Conservation (phyloP, 768 basidiomycete species). For the Lentinula lateritia region DNA sequence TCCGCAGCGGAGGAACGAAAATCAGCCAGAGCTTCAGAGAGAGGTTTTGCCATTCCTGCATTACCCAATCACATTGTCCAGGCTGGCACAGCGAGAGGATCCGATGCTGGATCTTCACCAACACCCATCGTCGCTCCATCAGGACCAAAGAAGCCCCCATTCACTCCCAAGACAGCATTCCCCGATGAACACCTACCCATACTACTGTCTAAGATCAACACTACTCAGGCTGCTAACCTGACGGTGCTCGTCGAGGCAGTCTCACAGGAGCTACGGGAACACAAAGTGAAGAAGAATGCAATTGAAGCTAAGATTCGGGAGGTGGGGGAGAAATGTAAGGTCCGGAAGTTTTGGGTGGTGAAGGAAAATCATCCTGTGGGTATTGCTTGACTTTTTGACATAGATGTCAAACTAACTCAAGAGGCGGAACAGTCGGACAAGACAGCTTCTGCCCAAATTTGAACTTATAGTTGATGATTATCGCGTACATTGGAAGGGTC, state of each 20-base stretch:
- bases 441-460: neutral
- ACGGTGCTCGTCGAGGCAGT: slow-evolving; percentile 68
- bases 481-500: neutral
- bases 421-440: neutral
- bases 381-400: neutral
- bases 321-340: slow-evolving; percentile 68
- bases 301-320: slow-evolving; percentile 79
- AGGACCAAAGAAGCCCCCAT: slow-evolving; percentile 18
- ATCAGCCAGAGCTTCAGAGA: slow-evolving; percentile 13
- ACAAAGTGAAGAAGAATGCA: slow-evolving; percentile 78
- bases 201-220: slow-evolving; percentile 58
- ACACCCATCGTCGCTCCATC: slow-evolving; percentile 11
- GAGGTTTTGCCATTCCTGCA: slow-evolving; percentile 41
- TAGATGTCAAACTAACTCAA: neutral
- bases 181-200: slow-evolving; percentile 59
- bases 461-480: neutral
- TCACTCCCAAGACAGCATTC: slow-evolving; percentile 52
- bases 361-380: slow-evolving; percentile 27
- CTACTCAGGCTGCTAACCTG: slow-evolving; percentile 56
- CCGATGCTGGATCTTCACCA: slow-evolving; percentile 5
- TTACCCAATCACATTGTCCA: slow-evolving; percentile 28
- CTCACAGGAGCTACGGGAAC: slow-evolving; percentile 59
- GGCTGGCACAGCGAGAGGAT: neutral
- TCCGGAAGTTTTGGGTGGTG: slow-evolving; percentile 70
- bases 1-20: slow-evolving; percentile 31